Percentiles rank a stretch among this genome's conserved stretches.
These are phyloP conservation scores for Mycena alexandri DNA, from an alignment of 768 basidiomycete species.

Conservation along the genomic window DNA sequence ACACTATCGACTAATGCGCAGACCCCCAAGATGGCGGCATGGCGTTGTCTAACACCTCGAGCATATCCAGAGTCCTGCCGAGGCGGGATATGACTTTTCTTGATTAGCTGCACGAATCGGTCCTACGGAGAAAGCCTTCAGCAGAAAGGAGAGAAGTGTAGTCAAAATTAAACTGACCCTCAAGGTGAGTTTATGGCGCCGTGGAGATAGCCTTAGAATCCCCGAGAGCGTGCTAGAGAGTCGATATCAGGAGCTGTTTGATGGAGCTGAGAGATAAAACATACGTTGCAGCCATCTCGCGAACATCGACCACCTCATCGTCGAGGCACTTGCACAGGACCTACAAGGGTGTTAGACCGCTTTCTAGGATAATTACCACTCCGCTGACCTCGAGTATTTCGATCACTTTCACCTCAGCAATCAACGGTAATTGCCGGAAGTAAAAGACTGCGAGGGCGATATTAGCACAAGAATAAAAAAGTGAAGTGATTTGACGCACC, in stretches of 20 bases:
- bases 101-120: constrained; percentile 83
- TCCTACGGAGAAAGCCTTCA: constrained; percentile 56
- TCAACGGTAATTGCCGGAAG: constrained; percentile 88
- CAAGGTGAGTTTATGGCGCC: constrained; percentile 79
- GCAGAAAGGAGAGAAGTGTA: constrained; percentile 39
- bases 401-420: constrained; percentile 80
- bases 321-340: constrained; percentile 85
- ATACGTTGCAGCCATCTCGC: constrained; percentile 90
- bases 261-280: constrained; percentile 39
- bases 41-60: constrained; percentile 79
- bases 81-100: constrained; percentile 73
- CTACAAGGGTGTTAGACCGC: constrained; percentile 47
- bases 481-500: constrained; percentile 50
- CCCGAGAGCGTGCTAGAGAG: constrained; percentile 78
- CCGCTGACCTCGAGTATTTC: constrained; percentile 81
- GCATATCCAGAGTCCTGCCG: constrained; percentile 77
- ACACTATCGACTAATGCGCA: constrained; percentile 94
- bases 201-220: constrained; percentile 84
- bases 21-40: constrained; percentile 94
- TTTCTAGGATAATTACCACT: background rate
- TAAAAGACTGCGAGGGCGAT: constrained; percentile 71
- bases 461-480: constrained; percentile 1
- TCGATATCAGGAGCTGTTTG: constrained; percentile 2
- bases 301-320: constrained; percentile 90
- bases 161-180: constrained; percentile 57